Evolutionary conservation across 2,329 filamentous ascomycete genomes (phyloP).

Genomic region (Cadophora gregata): DNA sequence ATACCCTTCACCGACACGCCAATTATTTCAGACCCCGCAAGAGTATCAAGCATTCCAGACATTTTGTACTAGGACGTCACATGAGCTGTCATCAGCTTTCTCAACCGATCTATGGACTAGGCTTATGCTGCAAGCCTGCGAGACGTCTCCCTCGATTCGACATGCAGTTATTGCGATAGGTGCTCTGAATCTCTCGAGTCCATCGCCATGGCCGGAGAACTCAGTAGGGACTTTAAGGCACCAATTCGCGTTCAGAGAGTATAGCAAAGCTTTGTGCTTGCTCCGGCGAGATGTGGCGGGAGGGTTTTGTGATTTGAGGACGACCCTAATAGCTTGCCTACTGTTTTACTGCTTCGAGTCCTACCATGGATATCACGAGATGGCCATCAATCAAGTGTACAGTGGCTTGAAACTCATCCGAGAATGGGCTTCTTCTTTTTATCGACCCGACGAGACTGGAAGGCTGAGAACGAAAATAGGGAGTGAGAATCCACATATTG

Average conservation of each 20-base stretch:
- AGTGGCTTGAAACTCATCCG: conserved; percentile 31
- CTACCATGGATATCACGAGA: conserved; percentile 31
- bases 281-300: conserved; percentile 31
- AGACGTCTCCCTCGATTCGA: conserved; percentile 28
- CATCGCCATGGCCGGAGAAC: conserved; percentile 23
- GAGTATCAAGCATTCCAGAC: conserved; percentile 33
- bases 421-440: conserved; percentile 30
- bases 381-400: conserved; percentile 29
- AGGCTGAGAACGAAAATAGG: conserved; percentile 17
- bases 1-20: conserved; percentile 24
- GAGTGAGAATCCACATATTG: conserved; percentile 23
- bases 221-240: conserved; percentile 34
- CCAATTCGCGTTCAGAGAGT: conserved; percentile 34
- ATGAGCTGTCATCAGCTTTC: conserved; percentile 26
- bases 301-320: conserved; percentile 30
- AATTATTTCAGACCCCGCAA: conserved; percentile 28
- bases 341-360: conserved; percentile 37
- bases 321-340: conserved; percentile 32
- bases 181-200: conserved; percentile 21
- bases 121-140: conserved; percentile 33
- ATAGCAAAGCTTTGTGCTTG: conserved; percentile 33
- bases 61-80: conserved; percentile 31
- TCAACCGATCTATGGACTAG: conserved; percentile 28
- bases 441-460: conserved; percentile 21
- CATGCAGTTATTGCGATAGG: conserved; percentile 34